Conservation (phyloP, 1,139 yeast species). For the Scheffersomyces cryptocercus region DNA sequence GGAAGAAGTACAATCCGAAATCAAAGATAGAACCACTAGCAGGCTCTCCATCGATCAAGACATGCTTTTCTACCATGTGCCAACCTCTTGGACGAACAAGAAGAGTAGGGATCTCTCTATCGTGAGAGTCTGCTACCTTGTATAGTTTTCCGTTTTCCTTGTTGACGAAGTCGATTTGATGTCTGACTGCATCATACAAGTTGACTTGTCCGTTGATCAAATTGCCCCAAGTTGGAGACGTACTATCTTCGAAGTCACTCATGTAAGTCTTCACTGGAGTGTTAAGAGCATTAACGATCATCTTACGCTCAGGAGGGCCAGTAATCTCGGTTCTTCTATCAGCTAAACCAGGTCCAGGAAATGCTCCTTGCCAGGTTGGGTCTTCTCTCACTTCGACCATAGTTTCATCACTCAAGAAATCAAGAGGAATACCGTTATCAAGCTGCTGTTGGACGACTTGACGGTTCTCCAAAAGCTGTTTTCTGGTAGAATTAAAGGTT, state of each 20-base stretch:
- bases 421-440: constrained; percentile 13
- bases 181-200: constrained; percentile 17
- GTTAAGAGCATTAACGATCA: constrained; percentile 20
- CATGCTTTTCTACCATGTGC: constrained; percentile 22
- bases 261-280: constrained; percentile 20
- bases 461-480: constrained; percentile 13
- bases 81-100: constrained; percentile 22
- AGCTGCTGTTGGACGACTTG: constrained; percentile 11
- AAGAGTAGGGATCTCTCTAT: constrained; percentile 14
- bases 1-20: constrained; percentile 37
- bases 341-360: constrained; percentile 15
- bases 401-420: constrained; percentile 11
- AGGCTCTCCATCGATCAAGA: constrained; percentile 17
- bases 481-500: constrained; percentile 15
- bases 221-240: constrained; percentile 19
- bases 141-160: constrained; percentile 14
- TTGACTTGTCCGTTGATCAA: constrained; percentile 18
- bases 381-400: constrained; percentile 9
- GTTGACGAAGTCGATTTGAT: constrained; percentile 14
- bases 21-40: constrained; percentile 18
- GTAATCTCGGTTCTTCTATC: constrained; percentile 21
- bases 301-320: constrained; percentile 21
- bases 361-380: constrained; percentile 17
- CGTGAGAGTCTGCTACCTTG: constrained; percentile 9
- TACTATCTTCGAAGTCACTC: constrained; percentile 20